These are phyloP conservation scores for Hawksworthiomyces lignivorus DNA, from an alignment of 2,329 filamentous ascomycete species.

Conservation along the genomic window DNA sequence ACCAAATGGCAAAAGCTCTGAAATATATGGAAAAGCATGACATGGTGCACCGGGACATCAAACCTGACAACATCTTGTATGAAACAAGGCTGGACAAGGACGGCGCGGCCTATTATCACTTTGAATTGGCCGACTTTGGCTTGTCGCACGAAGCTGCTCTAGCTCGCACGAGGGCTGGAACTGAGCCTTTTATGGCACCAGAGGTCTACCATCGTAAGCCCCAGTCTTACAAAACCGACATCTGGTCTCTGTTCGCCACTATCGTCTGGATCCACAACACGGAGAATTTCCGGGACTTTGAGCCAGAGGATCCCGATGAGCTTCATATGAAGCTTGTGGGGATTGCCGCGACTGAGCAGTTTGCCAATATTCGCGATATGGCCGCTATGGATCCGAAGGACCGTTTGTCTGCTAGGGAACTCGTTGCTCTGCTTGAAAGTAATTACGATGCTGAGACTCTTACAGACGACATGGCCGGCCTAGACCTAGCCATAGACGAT, in stretches of 20 bases:
- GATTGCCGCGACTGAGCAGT: not conserved
- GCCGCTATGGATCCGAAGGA: not conserved
- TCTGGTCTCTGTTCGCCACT: conserved; percentile 26
- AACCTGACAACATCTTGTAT: conserved; percentile 92
- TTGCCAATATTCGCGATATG: conserved; percentile 2
- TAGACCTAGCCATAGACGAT: not conserved
- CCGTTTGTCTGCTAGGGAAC: conserved; percentile 1
- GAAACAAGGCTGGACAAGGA: too few relatives aligned
- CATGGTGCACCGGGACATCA: conserved; percentile 95
- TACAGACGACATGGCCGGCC: too few relatives aligned
- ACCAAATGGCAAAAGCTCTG: conserved; percentile 17
- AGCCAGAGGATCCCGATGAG: conserved; percentile 2
- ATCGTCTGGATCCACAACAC: conserved; percentile 19
- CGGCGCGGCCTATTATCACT: conserved; percentile 34
- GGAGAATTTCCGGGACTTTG: conserved; percentile 13
- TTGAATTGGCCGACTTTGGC: conserved; percentile 94
- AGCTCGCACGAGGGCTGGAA: conserved; percentile 19
- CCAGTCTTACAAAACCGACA: conserved; percentile 21
- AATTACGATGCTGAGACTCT: too few relatives aligned
- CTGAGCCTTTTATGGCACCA: conserved; percentile 22
- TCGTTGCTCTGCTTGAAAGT: conserved; percentile 3
- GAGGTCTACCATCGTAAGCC: conserved; percentile 16
- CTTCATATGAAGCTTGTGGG: conserved; percentile 14
- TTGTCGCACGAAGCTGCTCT: conserved; percentile 58
- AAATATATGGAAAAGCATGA: conserved; percentile 35